These are phyloP conservation scores for Kodamaea restingae DNA, from an alignment of 805 yeast species.

Conservation along the genomic window DNA sequence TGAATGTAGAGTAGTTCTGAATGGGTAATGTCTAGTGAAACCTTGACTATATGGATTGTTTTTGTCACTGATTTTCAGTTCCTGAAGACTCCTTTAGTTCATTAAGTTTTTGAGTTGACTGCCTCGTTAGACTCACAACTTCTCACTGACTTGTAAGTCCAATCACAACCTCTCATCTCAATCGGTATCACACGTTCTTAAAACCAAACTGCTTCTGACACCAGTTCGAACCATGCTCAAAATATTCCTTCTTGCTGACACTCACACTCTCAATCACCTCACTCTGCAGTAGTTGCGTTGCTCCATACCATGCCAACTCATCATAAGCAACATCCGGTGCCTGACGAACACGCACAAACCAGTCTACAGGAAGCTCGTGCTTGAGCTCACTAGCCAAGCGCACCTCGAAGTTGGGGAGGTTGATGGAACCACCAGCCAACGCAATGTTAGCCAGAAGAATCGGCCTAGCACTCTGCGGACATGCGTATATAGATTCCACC, in stretches of 20 bases:
- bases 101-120: too few species aligned
- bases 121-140: too few species aligned
- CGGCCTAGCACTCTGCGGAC: slow-evolving; percentile 74
- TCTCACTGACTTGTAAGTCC: too few species aligned
- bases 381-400: slow-evolving; percentile 61
- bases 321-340: slow-evolving; percentile 19
- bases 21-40: too few species aligned
- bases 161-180: too few species aligned
- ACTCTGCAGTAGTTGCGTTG: slow-evolving; percentile 28
- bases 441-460: slow-evolving; percentile 74
- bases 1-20: too few species aligned
- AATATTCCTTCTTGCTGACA: slow-evolving; percentile 74
- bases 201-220: slow-evolving; percentile 51
- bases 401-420: slow-evolving; percentile 60
- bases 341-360: slow-evolving; percentile 50
- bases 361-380: slow-evolving; percentile 66
- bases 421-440: slow-evolving; percentile 78
- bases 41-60: too few species aligned
- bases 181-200: slow-evolving; percentile 18
- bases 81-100: too few species aligned
- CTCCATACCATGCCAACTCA: slow-evolving; percentile 37
- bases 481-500: slow-evolving; percentile 59
- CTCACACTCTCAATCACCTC: slow-evolving; percentile 48
- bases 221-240: slow-evolving; percentile 74
- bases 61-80: too few species aligned